Evolutionary conservation across 495 filamentous ascomycete genomes (phyloP).

Genomic region (Aspergillus egyptiacus): DNA sequence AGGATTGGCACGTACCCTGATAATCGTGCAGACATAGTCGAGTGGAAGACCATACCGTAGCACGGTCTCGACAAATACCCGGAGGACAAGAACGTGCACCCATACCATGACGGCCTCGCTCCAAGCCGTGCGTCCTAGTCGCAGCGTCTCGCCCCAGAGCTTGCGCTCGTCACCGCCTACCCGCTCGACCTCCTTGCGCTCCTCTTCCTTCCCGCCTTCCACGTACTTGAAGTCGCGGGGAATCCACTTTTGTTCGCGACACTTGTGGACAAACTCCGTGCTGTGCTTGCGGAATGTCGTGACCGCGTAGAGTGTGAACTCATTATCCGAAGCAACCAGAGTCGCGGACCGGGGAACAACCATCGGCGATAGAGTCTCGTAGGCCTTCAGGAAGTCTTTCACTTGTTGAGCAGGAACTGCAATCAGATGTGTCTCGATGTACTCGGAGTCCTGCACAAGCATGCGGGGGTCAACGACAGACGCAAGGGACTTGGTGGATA

Average conservation of each 20-base stretch:
- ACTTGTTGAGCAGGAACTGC: slow-evolving; percentile 70
- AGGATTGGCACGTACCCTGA: slow-evolving; percentile 59
- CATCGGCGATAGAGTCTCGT: slow-evolving; percentile 79
- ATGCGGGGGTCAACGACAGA: slow-evolving; percentile 71
- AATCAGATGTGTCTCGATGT: slow-evolving; percentile 89
- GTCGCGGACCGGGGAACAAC: slow-evolving; percentile 85
- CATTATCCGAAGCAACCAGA: slow-evolving; percentile 71
- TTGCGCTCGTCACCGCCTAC: slow-evolving; percentile 76
- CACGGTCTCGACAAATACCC: slow-evolving; percentile 96
- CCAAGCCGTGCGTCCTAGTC: slow-evolving; percentile 79
- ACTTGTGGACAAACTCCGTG: slow-evolving; percentile 80
- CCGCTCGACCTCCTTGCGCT: slow-evolving; percentile 74
- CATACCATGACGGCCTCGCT: slow-evolving; percentile 92
- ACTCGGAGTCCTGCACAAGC: slow-evolving; percentile 86
- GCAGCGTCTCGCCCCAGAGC: slow-evolving; percentile 84
- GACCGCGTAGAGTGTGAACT: slow-evolving; percentile 83
- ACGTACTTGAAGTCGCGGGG: slow-evolving; percentile 91
- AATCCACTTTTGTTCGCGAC: slow-evolving; percentile 85
- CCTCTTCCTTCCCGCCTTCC: slow-evolving; percentile 81
- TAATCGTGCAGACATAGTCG: slow-evolving; percentile 75
- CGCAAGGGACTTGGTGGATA: slow-evolving; percentile 87
- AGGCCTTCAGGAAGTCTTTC: slow-evolving; percentile 82
- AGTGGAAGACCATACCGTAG: slow-evolving; percentile 87
- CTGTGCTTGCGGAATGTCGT: slow-evolving; percentile 89
- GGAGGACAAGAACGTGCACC: slow-evolving; percentile 82